Base-by-base conservation (phyloP, 768 basidiomycete genomes). In the Phylloporus rhodoxanthus region DNA sequence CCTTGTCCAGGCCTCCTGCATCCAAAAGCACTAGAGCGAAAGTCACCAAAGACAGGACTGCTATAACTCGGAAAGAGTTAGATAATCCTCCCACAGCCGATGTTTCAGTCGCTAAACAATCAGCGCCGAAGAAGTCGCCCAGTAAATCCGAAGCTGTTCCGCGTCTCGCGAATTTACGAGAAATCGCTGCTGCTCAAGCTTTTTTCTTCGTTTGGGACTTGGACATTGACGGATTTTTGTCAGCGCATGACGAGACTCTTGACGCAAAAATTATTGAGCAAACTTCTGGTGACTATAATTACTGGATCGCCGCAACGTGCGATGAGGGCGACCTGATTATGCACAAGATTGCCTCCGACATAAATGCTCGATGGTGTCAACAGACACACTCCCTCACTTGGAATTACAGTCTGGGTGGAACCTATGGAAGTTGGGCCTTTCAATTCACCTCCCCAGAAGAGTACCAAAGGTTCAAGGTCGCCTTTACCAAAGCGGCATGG, bases 301-400 rank as follows among this genome's bases (percentile, higher is more conserved):
- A 79, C 69, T 85, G 75, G 76, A 60, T 89, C 40, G 68, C 72
- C 14, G 81, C 82, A 5, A 72, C 77, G 9, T 74, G 66, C 32
- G 75, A 76, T 25, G 73, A 74, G 3, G 76, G 74, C 1, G 68
- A 75, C 39, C 29, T 76, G 25, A 71, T 90, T 40, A 77, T 76
- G 21, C 90, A 91, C 68, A 71, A 70, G 54, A 75, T 91, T 44
- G 66, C 72, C 19, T 71, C 79, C 5, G 77, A 85, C 33, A 84
- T 88, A 81, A 91, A 87, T 57, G 82, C 82, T 58, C 75, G 77
- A 30, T 85, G 79, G 75, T 77, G 84, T 6, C 66, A 67, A 28
- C 78, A 76, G 50, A 76, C 81, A 63, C 64, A 67, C 41, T 87
- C 93, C 4, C 76, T 97, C 59, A 94, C 93, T 26, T 98, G 96